phyloP scores from a whole-genome alignment of 495 filamentous ascomycete genomes.

The Penicillium paxilli region DNA sequence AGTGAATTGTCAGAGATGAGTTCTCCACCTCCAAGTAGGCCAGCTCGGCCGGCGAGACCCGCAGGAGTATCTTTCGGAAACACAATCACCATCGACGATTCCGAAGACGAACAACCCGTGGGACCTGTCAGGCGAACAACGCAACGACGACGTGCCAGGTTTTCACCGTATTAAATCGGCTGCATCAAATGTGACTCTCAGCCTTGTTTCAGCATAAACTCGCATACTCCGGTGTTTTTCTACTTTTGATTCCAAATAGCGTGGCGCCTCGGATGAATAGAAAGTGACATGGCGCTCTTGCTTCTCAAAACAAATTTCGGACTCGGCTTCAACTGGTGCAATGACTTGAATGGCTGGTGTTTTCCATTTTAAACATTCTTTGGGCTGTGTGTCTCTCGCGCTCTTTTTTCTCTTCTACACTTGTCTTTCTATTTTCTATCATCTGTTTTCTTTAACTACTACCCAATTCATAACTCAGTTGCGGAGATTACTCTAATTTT shows the following conservation, averaged over 20 bases:
- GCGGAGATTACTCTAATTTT: no score
- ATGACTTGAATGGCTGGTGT: background rate
- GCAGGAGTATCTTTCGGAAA: constrained; percentile 5
- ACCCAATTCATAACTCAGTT: no score
- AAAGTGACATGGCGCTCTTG: constrained; percentile 5
- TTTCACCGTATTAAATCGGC: constrained; percentile 23
- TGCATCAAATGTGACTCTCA: background rate
- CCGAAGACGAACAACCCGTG: constrained; percentile 28
- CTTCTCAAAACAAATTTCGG: background rate
- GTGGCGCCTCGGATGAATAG: constrained; percentile 18
- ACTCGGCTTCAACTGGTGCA: background rate
- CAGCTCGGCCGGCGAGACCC: background rate
- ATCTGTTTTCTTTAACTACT: no score
- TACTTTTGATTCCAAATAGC: constrained; percentile 10
- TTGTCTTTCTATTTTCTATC: background rate
- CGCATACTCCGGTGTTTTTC: constrained; percentile 3
- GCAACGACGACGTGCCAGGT: constrained; percentile 19
- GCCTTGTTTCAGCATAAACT: background rate
- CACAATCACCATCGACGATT: constrained; percentile 29
- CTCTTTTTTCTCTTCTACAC: background rate
- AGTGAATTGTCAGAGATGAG: constrained; percentile 5
- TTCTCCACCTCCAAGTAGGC: constrained; percentile 13
- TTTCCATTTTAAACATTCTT: background rate
- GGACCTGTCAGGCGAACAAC: constrained; percentile 23
- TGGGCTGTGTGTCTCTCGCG: background rate